These are phyloP conservation scores for Sequoia sempervirens DNA, from an alignment of 75 land plant species.

Conservation along the genomic window DNA sequence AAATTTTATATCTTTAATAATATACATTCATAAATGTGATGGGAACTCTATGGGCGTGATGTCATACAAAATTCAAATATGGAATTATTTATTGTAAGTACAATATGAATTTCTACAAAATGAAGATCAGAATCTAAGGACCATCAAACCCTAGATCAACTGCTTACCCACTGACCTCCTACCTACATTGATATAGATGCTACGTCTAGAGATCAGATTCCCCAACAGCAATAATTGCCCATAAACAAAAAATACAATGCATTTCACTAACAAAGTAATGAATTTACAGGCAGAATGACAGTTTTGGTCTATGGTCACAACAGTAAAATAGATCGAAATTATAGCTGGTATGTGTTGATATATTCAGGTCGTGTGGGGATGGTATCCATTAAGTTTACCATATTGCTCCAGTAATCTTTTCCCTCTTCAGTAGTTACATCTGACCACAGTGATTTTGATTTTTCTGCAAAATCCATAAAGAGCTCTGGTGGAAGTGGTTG, in stretches of 20 bases:
- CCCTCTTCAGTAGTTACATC: slow-evolving; percentile 1
- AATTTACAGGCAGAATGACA: neutral
- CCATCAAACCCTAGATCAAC: too few relatives aligned
- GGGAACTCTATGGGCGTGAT: too few relatives aligned
- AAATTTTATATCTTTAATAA: too few relatives aligned
- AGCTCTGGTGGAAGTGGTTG: neutral
- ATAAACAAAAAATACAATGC: neutral
- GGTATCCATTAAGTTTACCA: slow-evolving; percentile 5
- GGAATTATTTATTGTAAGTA: neutral
- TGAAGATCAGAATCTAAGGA: too few relatives aligned
- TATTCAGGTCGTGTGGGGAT: neutral
- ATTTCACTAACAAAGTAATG: neutral
- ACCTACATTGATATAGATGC: too few relatives aligned
- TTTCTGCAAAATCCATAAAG: neutral
- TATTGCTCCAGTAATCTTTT: slow-evolving; percentile 10
- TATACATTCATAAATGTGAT: too few relatives aligned
- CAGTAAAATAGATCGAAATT: neutral
- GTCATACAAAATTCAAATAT: neutral
- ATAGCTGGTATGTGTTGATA: neutral
- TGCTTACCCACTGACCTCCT: neutral
- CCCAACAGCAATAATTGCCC: too few relatives aligned
- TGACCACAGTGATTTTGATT: neutral
- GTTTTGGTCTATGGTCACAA: too few relatives aligned
- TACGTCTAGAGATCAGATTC: too few relatives aligned
- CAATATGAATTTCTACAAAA: too few relatives aligned